Percentiles rank a stretch among this genome's conserved stretches.
These are phyloP conservation scores for Fusarium subglutinans DNA, from an alignment of 2,329 filamentous ascomycete genomes.

Conservation along the genomic window DNA sequence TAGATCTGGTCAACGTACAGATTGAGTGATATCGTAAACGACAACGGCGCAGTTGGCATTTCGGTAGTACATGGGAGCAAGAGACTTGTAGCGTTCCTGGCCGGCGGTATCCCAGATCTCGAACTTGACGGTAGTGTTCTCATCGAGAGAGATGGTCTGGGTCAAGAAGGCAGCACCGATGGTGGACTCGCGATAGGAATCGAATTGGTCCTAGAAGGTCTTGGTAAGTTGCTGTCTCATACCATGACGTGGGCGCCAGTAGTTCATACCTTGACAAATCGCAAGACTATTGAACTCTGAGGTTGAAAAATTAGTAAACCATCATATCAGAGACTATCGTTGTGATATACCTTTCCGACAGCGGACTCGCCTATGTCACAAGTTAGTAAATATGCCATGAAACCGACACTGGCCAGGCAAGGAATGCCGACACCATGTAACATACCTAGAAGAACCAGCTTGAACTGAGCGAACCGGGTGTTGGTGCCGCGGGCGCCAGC, in stretches of 20 bases:
- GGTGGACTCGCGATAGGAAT: slow-evolving; percentile 94
- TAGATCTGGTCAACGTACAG: slow-evolving; percentile 68
- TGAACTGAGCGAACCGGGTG: slow-evolving; percentile 98
- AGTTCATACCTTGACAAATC: slow-evolving; percentile 90
- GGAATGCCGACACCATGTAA: slow-evolving; percentile 20
- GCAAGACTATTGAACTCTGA: slow-evolving; percentile 94
- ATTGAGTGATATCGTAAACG: slow-evolving; percentile 99
- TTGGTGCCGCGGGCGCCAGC: slow-evolving; percentile 70
- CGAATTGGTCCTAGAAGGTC: slow-evolving; percentile 87
- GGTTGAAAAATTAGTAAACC: slow-evolving; percentile 32
- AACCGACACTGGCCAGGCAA: background rate
- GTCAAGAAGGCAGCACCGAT: slow-evolving; percentile 99
- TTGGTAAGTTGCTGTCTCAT: slow-evolving; percentile 18
- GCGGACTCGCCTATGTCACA: slow-evolving; percentile 85
- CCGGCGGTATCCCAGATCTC: slow-evolving; percentile 99
- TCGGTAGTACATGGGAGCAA: slow-evolving; percentile 99
- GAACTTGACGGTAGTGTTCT: slow-evolving; percentile 98
- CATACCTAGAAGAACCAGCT: slow-evolving; percentile 94
- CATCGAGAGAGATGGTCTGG: slow-evolving; percentile 97
- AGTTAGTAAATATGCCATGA: slow-evolving; percentile 49
- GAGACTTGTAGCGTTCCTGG: slow-evolving; percentile 98
- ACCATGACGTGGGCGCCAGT: background rate
- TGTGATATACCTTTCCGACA: slow-evolving; percentile 85
- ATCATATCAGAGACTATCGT: background rate
- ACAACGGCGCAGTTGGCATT: slow-evolving; percentile 99